Base-by-base conservation (phyloP, 2,329 filamentous ascomycete species). In the Clarireedia sp. region DNA sequence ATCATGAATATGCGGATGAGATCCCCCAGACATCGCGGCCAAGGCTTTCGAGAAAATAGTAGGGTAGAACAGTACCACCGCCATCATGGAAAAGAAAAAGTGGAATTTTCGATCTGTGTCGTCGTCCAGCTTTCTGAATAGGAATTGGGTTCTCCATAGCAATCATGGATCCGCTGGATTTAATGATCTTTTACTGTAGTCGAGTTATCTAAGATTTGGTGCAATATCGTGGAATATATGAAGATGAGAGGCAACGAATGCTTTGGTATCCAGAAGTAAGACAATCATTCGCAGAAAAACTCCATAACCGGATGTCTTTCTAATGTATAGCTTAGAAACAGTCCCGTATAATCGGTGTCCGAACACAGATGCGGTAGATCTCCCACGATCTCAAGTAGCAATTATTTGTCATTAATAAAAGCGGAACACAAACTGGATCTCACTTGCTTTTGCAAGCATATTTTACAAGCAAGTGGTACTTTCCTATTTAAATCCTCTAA, bases 11-110 rank as follows among this genome's bases (percentile, higher is more conserved):
- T 52, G 50, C 26, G 50, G 50, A 46, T 52, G 41, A 52, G 29
- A 52, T 21, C 9, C 50, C 50, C 41, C 50, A 52, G n/a, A 52
- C 41, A 21, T 52, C 44, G 1, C 50, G 50, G 21, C 33, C 24
- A 12, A 52, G 44, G 19, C 50, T 52, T 52, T 52, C 50, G 6
- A 52, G 50, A 14, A 46, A 52, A 41, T 52, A 38, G 45, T 52
- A 52, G 8, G 50, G 50, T 16, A 52, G 16, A 3, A 38, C 29
- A 10, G 41, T 52, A 36, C 50, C 50, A 23, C 50, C 50, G 14
- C 50, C 50, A 47, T 52, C 50, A 52, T 47, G 50, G 17, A 52
- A 46, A 3, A 52, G 29, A 3, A 52, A 52, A 8, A 52, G 36
- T 17, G 41, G 50, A 24, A 52, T 52, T 14, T 24, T 41, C 17